Conservation (phyloP, 768 basidiomycete genomes). For the Mycena chlorophos region DNA sequence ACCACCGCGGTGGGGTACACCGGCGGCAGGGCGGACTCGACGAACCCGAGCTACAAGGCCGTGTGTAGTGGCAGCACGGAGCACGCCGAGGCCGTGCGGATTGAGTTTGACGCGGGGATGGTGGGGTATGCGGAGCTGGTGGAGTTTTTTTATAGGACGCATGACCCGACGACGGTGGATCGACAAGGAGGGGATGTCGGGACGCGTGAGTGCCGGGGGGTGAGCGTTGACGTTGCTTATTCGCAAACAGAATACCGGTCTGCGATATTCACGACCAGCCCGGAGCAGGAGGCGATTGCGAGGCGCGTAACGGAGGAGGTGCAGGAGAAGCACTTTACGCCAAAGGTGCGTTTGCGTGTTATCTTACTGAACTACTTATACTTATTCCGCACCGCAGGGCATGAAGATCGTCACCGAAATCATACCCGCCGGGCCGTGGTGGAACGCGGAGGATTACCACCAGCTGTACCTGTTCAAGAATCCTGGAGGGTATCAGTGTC, state of each 20-base stretch:
- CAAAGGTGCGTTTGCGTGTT: constrained; percentile 32
- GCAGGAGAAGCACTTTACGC: constrained; percentile 64
- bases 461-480: constrained; percentile 66
- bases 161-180: constrained; percentile 71
- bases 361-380: neutral
- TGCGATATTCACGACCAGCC: constrained; percentile 65
- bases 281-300: constrained; percentile 61
- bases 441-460: constrained; percentile 61
- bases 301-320: constrained; percentile 64
- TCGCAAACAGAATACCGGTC: constrained; percentile 71
- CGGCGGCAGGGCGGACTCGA: constrained; percentile 44
- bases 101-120: constrained; percentile 64
- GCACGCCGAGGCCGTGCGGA: constrained; percentile 70
- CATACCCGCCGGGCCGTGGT: constrained; percentile 57
- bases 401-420: constrained; percentile 66
- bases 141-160: constrained; percentile 77
- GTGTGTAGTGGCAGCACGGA: constrained; percentile 68
- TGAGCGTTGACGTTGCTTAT: neutral
- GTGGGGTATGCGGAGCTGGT: constrained; percentile 75
- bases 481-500: constrained; percentile 74
- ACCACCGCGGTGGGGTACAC: constrained; percentile 62
- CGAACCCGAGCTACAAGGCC: constrained; percentile 52
- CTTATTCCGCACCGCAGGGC: constrained; percentile 15
- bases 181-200: constrained; percentile 63
- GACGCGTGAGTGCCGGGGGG: constrained; percentile 46